These are phyloP conservation scores for Fusarium drepaniforme DNA, from an alignment of 2,329 filamentous ascomycete genomes.

Conservation along the genomic window DNA sequence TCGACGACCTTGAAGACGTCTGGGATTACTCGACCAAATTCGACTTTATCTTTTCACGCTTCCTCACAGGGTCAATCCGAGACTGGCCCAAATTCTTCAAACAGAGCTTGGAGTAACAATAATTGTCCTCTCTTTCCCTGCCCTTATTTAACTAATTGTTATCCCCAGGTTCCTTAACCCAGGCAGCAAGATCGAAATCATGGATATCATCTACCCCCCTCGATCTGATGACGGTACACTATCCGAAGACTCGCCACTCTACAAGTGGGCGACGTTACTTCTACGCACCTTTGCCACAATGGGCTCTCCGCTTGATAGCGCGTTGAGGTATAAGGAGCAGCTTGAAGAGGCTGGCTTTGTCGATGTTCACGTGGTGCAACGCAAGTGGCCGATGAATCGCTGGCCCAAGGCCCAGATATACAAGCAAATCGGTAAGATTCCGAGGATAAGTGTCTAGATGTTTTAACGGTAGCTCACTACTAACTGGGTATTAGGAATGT, in stretches of 20 bases:
- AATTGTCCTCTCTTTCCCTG: background rate
- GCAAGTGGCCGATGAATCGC: slow-evolving; percentile 19
- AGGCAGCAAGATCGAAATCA: slow-evolving; percentile 22
- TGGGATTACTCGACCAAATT: slow-evolving; percentile 25
- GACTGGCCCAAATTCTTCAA: slow-evolving; percentile 33
- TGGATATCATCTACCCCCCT: slow-evolving; percentile 27
- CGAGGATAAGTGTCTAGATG: background rate
- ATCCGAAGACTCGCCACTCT: background rate
- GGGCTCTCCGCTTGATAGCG: slow-evolving; percentile 6
- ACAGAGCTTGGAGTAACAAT: slow-evolving; percentile 8
- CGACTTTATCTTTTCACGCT: slow-evolving; percentile 29
- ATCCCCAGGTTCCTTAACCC: slow-evolving; percentile 1
- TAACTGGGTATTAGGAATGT: background rate
- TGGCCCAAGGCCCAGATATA: slow-evolving; percentile 29
- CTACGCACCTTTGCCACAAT: slow-evolving; percentile 1
- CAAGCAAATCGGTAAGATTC: slow-evolving; percentile 32
- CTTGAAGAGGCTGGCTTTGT: slow-evolving; percentile 18
- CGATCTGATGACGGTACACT: slow-evolving; percentile 18
- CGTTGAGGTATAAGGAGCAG: slow-evolving; percentile 14
- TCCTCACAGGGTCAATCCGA: slow-evolving; percentile 21
- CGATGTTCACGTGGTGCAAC: slow-evolving; percentile 5
- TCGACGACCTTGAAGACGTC: slow-evolving; percentile 18
- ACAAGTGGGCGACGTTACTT: slow-evolving; percentile 16
- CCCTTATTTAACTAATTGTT: background rate
- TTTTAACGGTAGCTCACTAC: background rate